phyloP scores from a whole-genome alignment of 176 grass and related monocot species.

The Bolboschoenus planiculmis region DNA sequence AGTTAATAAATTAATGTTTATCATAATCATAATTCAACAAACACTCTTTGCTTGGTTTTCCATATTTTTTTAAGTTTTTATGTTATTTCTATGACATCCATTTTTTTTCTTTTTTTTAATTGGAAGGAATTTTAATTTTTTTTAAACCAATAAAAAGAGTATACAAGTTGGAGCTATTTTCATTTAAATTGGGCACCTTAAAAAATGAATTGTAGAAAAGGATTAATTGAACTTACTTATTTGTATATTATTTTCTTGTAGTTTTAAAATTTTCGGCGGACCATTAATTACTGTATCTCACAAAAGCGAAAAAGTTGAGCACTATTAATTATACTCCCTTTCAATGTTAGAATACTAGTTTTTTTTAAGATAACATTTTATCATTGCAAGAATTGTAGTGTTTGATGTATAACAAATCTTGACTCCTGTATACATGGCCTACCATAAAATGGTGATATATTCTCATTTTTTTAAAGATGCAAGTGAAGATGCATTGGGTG shows the following conservation, averaged over 20 bases:
- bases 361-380: background rate
- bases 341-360: background rate
- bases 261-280: background rate
- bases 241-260: background rate
- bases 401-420: constrained; percentile 8
- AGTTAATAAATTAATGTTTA: background rate
- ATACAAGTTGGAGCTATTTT: background rate
- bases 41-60: background rate
- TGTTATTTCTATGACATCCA: background rate
- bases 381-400: background rate
- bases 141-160: background rate
- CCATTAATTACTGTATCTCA: background rate
- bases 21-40: background rate
- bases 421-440: constrained; percentile 17
- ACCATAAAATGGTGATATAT: constrained; percentile 2
- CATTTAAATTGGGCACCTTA: background rate
- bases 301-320: background rate
- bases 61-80: background rate
- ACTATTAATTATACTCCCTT: background rate
- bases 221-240: background rate
- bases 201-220: background rate
- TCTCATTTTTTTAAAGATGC: background rate
- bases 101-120: background rate
- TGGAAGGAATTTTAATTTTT: background rate
- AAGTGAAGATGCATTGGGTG: constrained; percentile 14